Conservation (phyloP, 306 rosid genomes). For the Chamaecrista fasciculata region DNA sequence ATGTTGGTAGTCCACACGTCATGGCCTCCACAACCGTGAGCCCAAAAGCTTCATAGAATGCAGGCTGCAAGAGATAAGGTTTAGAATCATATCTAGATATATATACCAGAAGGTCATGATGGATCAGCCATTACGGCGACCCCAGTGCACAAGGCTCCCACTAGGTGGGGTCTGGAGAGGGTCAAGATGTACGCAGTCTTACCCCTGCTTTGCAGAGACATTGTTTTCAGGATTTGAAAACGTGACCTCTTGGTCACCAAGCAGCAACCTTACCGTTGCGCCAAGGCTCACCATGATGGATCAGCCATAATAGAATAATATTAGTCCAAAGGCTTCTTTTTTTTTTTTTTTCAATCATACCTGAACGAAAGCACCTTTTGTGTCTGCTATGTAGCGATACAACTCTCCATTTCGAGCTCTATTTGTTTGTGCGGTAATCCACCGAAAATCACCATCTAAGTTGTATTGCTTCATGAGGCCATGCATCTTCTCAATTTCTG, state of each 20-base stretch:
- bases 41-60: conserved; percentile 95
- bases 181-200: too few species aligned
- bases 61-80: conserved; percentile 61
- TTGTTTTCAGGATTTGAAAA: too few species aligned
- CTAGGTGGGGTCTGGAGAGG: too few species aligned
- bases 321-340: too few species aligned
- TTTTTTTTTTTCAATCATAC: too few species aligned
- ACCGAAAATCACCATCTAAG: conserved; percentile 70
- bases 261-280: too few species aligned
- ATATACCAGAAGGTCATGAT: too few species aligned
- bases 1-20: conserved; percentile 91
- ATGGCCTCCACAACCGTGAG: conserved; percentile 96
- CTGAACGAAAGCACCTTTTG: conserved; percentile 86
- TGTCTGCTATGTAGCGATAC: conserved; percentile 87
- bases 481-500: conserved; percentile 94
- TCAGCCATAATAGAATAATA: not conserved
- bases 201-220: too few species aligned
- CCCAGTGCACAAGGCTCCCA: too few species aligned
- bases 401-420: conserved; percentile 94
- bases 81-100: not conserved
- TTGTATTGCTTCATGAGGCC: conserved; percentile 52
- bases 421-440: conserved; percentile 85
- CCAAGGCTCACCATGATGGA: too few species aligned
- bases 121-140: not conserved
- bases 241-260: too few species aligned